phyloP scores from a whole-genome alignment of 306 rosid genomes.

The Senna tora region DNA sequence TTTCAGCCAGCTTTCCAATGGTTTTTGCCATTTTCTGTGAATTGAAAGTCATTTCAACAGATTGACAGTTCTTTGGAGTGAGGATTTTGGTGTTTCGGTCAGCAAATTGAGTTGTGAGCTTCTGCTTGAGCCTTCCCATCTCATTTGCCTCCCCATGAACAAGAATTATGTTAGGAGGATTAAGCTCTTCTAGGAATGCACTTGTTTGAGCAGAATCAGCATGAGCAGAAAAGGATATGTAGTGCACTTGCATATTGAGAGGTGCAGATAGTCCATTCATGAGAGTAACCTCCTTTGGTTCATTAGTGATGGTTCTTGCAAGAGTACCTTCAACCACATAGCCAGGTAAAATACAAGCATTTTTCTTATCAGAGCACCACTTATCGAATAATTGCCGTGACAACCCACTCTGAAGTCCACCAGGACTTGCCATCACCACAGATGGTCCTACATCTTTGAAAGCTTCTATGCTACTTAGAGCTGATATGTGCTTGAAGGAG shows the following conservation, averaged over 20 bases:
- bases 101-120: constrained; percentile 74
- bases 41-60: constrained; percentile 91
- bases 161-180: constrained; percentile 91
- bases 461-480: constrained; percentile 79
- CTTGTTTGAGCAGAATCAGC: constrained; percentile 95
- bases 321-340: constrained; percentile 93
- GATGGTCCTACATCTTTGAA: constrained; percentile 89
- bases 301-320: constrained; percentile 86
- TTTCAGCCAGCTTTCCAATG: constrained; percentile 83
- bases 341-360: constrained; percentile 82
- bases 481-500: constrained; percentile 75
- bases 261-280: constrained; percentile 89
- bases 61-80: constrained; percentile 91
- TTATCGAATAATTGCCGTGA: constrained; percentile 84
- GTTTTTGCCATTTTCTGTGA: constrained; percentile 95
- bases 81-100: constrained; percentile 84
- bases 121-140: constrained; percentile 97
- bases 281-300: constrained; percentile 93
- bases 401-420: constrained; percentile 89
- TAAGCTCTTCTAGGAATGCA: constrained; percentile 89
- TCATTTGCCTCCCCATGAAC: constrained; percentile 97
- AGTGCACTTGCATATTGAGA: constrained; percentile 94
- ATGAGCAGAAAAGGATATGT: constrained; percentile 94
- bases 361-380: constrained; percentile 96
- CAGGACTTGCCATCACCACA: constrained; percentile 98